Evolutionary conservation across 78 protist species (phyloP).

Genomic region (slime mould (Dictyostelium discoideum)): dicty_2.7 NC_007088.5:2025501-2026000

Average conservation of each 20-base stretch:
- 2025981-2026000: conserved; percentile 24
- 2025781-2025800: conserved; percentile 49
- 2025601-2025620: conserved; percentile 77
- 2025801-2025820: conserved; percentile 34
- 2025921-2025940: conserved; percentile 50
- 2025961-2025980: conserved; percentile 76
- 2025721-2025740: conserved; percentile 68
- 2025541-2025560: too few relatives aligned
- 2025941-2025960: conserved; percentile 71
- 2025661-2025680: conserved; percentile 66
- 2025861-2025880: background rate
- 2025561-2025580: background rate
- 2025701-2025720: conserved; percentile 73
- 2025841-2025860: conserved; percentile 39
- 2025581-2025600: background rate
- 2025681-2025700: conserved; percentile 64
- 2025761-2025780: conserved; percentile 49
- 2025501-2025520: background rate
- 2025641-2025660: conserved; percentile 64
- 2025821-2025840: conserved; percentile 34
- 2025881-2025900: conserved; percentile 59
- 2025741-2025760: conserved; percentile 60
- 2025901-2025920: conserved; percentile 21
- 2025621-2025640: conserved; percentile 29
- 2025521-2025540: background rate